These are phyloP conservation scores for Potentilla sterilis DNA, from an alignment of 306 rosid species.

Conservation along the genomic window DNA sequence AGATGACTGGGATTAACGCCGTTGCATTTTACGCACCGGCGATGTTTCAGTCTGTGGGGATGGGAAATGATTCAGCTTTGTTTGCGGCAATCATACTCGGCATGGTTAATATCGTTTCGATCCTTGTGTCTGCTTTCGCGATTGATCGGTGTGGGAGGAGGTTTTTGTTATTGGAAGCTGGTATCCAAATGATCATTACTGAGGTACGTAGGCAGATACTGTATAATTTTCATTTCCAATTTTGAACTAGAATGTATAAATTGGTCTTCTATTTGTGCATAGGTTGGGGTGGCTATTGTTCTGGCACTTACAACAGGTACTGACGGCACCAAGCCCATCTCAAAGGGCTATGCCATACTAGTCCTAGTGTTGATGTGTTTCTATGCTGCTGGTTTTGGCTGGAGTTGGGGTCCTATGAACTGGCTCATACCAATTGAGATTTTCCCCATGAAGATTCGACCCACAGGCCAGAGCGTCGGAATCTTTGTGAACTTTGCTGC, in stretches of 20 bases:
- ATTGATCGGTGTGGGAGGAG: conserved; percentile 73
- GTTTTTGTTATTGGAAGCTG: conserved; percentile 57
- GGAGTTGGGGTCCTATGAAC: conserved; percentile 75
- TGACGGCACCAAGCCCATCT: conserved; percentile 37
- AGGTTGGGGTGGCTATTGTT: conserved; percentile 46
- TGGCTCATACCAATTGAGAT: conserved; percentile 79
- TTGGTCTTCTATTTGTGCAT: background rate
- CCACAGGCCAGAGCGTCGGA: conserved; percentile 63
- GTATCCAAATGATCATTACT: conserved; percentile 54
- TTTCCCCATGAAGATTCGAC: conserved; percentile 55
- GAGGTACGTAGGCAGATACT: conserved; percentile 27
- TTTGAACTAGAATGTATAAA: background rate
- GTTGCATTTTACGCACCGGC: conserved; percentile 71
- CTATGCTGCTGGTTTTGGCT: conserved; percentile 64
- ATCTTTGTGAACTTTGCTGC: conserved; percentile 44
- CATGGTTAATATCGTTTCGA: conserved; percentile 38
- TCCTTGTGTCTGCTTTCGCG: conserved; percentile 39
- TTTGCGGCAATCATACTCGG: conserved; percentile 61
- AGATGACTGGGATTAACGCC: conserved; percentile 60
- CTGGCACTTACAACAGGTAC: conserved; percentile 43
- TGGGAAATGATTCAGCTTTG: conserved; percentile 53
- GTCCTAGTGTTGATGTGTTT: conserved; percentile 50
- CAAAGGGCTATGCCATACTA: conserved; percentile 43
- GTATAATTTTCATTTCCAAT: background rate
- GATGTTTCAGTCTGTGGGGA: conserved; percentile 64